These are phyloP conservation scores for Hordeum pubiflorum DNA, from an alignment of 202 grass and related monocot genomes.

Conservation along the genomic window DNA sequence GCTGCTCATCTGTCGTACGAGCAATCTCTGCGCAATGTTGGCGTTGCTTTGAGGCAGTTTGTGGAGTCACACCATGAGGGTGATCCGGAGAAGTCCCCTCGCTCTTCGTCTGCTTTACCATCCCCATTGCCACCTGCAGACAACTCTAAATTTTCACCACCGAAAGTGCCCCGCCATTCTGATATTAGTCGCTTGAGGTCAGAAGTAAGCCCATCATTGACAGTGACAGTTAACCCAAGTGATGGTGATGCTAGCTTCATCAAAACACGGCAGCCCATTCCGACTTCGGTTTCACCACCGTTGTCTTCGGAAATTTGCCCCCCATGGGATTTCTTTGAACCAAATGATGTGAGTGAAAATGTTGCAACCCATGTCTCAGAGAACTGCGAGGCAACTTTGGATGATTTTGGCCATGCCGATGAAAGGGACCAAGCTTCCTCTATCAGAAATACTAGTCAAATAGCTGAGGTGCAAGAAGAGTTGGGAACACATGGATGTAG, in stretches of 20 bases:
- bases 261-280: slow-evolving; percentile 8
- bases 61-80: slow-evolving; percentile 38
- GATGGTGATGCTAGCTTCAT: slow-evolving; percentile 26
- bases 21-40: slow-evolving; percentile 48
- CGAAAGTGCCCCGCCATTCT: not conserved
- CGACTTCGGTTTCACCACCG: slow-evolving; percentile 10
- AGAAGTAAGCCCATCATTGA: slow-evolving; percentile 21
- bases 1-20: slow-evolving; percentile 54
- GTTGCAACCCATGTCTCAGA: not conserved
- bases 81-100: slow-evolving; percentile 35
- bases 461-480: slow-evolving; percentile 16
- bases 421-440: slow-evolving; percentile 32
- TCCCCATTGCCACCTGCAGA: slow-evolving; percentile 34
- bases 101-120: slow-evolving; percentile 40
- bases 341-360: slow-evolving; percentile 5
- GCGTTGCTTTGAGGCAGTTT: slow-evolving; percentile 44
- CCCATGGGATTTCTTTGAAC: slow-evolving; percentile 77
- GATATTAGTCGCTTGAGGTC: slow-evolving; percentile 48
- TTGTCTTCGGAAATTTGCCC: slow-evolving; percentile 15
- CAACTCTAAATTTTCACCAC: slow-evolving; percentile 15
- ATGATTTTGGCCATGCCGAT: slow-evolving; percentile 16
- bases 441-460: slow-evolving; percentile 16
- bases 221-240: slow-evolving; percentile 34
- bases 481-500: not conserved
- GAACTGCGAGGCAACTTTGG: not conserved